These are phyloP conservation scores for Thalassiosira hispida DNA, from an alignment of 352 stramenopile species.

Conservation along the genomic window DNA sequence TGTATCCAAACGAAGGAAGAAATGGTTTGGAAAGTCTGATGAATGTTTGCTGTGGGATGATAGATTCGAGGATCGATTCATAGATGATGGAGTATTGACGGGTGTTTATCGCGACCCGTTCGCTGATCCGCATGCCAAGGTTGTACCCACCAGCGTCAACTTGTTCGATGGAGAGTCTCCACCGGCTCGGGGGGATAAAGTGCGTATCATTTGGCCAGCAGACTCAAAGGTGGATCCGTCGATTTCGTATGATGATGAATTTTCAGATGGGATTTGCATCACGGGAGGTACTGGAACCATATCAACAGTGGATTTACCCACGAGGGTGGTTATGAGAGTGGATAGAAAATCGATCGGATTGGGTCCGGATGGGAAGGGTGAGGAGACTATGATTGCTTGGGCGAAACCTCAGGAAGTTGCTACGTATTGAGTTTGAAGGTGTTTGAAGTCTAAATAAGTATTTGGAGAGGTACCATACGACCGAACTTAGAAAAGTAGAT, in stretches of 20 bases:
- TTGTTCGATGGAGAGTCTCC: conserved; percentile 38
- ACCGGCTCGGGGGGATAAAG: conserved; percentile 27
- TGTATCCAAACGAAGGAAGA: conserved; percentile 34
- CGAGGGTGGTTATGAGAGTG: conserved; percentile 49
- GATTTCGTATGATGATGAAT: conserved; percentile 54
- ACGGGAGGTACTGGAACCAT: conserved; percentile 41
- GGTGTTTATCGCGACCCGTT: conserved; percentile 38
- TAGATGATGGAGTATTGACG: conserved; percentile 49
- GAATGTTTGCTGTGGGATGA: conserved; percentile 56
- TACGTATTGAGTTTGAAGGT: not conserved
- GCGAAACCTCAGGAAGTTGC: conserved; percentile 49
- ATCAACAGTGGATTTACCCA: conserved; percentile 51
- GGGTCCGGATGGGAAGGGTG: conserved; percentile 12
- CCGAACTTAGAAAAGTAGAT: too few relatives aligned
- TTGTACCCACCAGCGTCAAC: conserved; percentile 7
- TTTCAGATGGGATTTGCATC: conserved; percentile 51
- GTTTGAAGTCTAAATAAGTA: too few relatives aligned
- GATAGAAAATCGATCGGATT: conserved; percentile 49
- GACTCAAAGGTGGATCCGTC: conserved; percentile 20
- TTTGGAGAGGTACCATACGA: too few relatives aligned
- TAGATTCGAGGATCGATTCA: conserved; percentile 47
- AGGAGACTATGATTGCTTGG: conserved; percentile 53
- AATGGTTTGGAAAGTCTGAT: conserved; percentile 42
- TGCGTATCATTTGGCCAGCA: conserved; percentile 43
- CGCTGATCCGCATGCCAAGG: conserved; percentile 28